phyloP scores from a whole-genome alignment of 352 stramenopile species.

The Phytophthora brassicae region DNA sequence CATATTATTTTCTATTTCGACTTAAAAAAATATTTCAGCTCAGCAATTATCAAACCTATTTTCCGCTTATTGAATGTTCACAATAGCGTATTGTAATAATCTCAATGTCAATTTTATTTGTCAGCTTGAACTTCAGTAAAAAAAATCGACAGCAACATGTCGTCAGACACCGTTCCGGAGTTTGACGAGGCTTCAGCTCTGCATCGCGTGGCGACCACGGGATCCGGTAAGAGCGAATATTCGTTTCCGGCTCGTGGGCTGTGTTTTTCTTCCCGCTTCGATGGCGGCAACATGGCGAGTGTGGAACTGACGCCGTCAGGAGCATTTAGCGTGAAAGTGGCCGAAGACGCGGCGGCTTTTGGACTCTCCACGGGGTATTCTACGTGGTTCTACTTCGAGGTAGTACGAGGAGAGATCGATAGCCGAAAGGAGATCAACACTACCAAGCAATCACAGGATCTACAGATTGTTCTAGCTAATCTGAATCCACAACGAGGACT shows the following conservation, averaged over 20 bases:
- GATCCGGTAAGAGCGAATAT: conserved; percentile 35
- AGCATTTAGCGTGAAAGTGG: conserved; percentile 40
- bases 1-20: no score
- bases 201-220: conserved; percentile 23
- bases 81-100: no score
- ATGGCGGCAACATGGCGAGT: conserved; percentile 63
- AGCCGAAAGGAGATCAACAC: background rate
- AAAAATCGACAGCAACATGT: background rate
- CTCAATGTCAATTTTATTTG: no score
- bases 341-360: conserved; percentile 42
- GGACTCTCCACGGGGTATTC: conserved; percentile 62
- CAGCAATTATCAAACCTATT: no score
- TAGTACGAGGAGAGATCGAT: conserved; percentile 36
- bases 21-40: no score
- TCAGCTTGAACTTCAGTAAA: no score
- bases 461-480: conserved; percentile 74
- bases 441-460: conserved; percentile 30
- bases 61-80: no score
- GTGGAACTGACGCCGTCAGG: conserved; percentile 28
- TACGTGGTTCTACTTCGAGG: conserved; percentile 91
- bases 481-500: conserved; percentile 75
- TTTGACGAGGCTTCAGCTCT: conserved; percentile 12
- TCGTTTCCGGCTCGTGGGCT: conserved; percentile 46
- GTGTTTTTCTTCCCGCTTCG: conserved; percentile 68
- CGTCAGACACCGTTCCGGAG: background rate